Base-by-base conservation (phyloP, 1,139 yeast genomes). In the Lodderomyces orthopsilosis region DNA sequence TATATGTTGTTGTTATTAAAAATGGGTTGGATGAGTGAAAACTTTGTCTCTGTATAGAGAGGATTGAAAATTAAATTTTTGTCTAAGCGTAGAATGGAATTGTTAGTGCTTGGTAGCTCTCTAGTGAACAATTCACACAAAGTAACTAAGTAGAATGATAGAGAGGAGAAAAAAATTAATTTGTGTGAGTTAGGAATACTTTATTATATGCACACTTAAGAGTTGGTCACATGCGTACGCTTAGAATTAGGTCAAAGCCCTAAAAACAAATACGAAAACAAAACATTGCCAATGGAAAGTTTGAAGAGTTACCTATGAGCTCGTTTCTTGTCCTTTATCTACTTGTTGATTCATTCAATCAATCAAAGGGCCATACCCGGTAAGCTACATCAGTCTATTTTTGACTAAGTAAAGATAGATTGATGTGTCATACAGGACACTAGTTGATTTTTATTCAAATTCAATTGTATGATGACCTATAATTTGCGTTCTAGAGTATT, bases 401-500 rank as follows among this genome's bases (percentile, higher is more conserved):
- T 34, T 21, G 10, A 4, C 4, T 8, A 36, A 13, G 39, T 13
- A 13, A 23, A 36, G 32, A 23, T 13, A 23, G 39, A 36, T 36
- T 36, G 32, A 24, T 13, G 13, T 36, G 6, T 15, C 5, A 17
- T 24, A 36, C 13, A 7, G 18, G 12, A 36, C 15, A 24, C 19
- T 37, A 10, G 19, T 27, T 13, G 6, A 27, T 13, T 13, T 27
- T 27, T n/a, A n/a, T n/a, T 4, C 34, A 22, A 24, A 6, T 24
- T 17, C 30, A 22, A 36, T 51, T 46, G 43, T 22, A 58, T 71
- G 77, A 73, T 73, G 78, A 72, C 65, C 54, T 46, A 66, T 72
- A 73, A 73, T 73, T 73, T 73, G 78, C 78, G 78, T 72, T 73
- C 74, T 62, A 72, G 76, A 66, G 72, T 62, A 54, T 17, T 47